phyloP scores from a whole-genome alignment of 352 stramenopile species.

The Phytophthora sansomeana region DNA sequence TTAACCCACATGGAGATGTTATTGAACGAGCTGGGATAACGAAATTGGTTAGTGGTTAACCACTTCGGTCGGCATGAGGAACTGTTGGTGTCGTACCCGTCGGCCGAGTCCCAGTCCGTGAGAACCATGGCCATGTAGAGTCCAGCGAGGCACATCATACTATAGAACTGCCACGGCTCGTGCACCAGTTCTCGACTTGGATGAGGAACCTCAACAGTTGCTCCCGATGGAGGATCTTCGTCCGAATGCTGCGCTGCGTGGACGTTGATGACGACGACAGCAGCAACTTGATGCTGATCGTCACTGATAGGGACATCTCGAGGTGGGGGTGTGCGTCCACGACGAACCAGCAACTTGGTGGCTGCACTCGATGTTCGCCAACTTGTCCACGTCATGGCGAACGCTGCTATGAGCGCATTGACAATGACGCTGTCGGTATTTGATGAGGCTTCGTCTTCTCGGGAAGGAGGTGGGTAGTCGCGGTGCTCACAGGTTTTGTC shows the following conservation, averaged over 20 bases:
- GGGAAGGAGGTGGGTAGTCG: slow-evolving; percentile 15
- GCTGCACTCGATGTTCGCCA: slow-evolving; percentile 74
- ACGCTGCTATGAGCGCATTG: slow-evolving; percentile 65
- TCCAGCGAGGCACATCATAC: slow-evolving; percentile 91
- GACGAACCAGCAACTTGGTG: slow-evolving; percentile 67
- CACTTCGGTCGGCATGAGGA: not conserved
- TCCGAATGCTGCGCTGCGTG: slow-evolving; percentile 15
- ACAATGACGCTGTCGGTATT: slow-evolving; percentile 52
- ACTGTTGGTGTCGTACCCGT: slow-evolving; percentile 46
- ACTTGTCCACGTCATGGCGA: slow-evolving; percentile 74
- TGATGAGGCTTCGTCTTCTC: slow-evolving; percentile 6
- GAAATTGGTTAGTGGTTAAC: too few species aligned
- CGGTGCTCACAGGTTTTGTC: slow-evolving; percentile 50
- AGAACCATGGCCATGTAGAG: slow-evolving; percentile 96
- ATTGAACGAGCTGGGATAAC: slow-evolving; percentile 47
- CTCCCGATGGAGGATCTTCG: slow-evolving; percentile 28
- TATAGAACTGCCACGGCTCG: slow-evolving; percentile 95
- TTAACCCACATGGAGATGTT: slow-evolving; percentile 97
- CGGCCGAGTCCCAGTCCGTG: slow-evolving; percentile 93
- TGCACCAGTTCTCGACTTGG: slow-evolving; percentile 41
- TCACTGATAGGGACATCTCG: not conserved
- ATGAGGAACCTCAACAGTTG: slow-evolving; percentile 56
- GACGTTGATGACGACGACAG: slow-evolving; percentile 66
- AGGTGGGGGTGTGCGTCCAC: not conserved
- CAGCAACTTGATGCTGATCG: slow-evolving; percentile 23